Conservation (phyloP, 306 rosid species). For the Vigna trinervia region DNA sequence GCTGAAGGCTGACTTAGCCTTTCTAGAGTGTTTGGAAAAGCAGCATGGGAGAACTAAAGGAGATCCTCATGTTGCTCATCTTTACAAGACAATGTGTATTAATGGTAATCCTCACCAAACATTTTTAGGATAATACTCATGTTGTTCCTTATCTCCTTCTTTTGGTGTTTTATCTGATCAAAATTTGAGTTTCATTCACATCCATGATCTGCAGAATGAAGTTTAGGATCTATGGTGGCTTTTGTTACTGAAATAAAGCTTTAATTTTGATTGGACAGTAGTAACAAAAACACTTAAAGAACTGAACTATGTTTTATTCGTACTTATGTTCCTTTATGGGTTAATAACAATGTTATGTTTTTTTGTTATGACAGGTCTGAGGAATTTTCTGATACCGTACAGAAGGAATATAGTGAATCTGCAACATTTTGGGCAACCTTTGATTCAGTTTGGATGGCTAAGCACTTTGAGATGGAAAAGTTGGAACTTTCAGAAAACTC, state of each 20-base stretch:
- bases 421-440: conserved; percentile 55
- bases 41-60: conserved; percentile 77
- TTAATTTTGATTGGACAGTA: background rate
- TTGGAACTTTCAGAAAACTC: conserved; percentile 55
- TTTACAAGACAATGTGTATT: conserved; percentile 85
- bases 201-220: background rate
- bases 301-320: too few relatives aligned
- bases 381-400: conserved; percentile 80
- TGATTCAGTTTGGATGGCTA: conserved; percentile 85
- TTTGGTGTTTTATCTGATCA: background rate
- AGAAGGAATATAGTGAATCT: conserved; percentile 66
- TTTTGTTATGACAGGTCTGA: conserved; percentile 68
- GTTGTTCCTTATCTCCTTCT: background rate
- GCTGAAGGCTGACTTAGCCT: conserved; percentile 84
- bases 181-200: background rate
- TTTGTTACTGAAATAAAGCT: background rate
- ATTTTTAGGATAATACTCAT: background rate
- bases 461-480: conserved; percentile 71
- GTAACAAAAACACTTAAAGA: background rate
- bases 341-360: background rate
- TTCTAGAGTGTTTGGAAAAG: conserved; percentile 93
- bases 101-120: conserved; percentile 58
- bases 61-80: conserved; percentile 65
- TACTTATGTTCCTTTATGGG: conserved; percentile 13
- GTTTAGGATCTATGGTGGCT: background rate